A percentile compares a stretch with the other conserved stretches of the same genome.
phyloP scores from a whole-genome alignment of 2,329 filamentous ascomycete genomes.

The Ophiobolus disseminans region DNA sequence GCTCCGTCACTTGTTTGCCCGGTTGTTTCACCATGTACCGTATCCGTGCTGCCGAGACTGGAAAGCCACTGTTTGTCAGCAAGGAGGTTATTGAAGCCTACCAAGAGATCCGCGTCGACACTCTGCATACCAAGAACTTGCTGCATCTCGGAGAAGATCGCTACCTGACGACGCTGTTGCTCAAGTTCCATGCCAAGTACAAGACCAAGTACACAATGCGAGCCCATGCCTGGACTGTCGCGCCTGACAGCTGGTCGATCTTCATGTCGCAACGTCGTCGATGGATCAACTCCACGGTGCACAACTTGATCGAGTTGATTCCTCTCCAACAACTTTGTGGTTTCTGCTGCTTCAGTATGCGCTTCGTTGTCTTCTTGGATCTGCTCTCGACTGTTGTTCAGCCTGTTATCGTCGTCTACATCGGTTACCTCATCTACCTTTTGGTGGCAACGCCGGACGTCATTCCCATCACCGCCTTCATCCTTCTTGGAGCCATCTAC shows the following conservation, averaged over 20 bases:
- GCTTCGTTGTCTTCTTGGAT: slow-evolving; percentile 95
- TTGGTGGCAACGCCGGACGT: slow-evolving; percentile 67
- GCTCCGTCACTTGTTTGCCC: slow-evolving; percentile 94
- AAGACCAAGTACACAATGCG: slow-evolving; percentile 97
- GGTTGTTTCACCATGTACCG: slow-evolving; percentile 99
- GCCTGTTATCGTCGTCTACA: slow-evolving; percentile 88
- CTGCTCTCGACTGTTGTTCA: slow-evolving; percentile 90
- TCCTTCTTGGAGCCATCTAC: slow-evolving; percentile 93
- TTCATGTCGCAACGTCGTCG: slow-evolving; percentile 98
- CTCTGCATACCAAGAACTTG: slow-evolving; percentile 98
- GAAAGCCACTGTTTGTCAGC: slow-evolving; percentile 96
- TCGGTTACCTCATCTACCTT: slow-evolving; percentile 84
- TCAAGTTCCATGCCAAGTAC: slow-evolving; percentile 91
- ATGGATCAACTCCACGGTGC: slow-evolving; percentile 99
- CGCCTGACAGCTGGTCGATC: slow-evolving; percentile 90
- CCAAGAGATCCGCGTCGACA: slow-evolving; percentile 92
- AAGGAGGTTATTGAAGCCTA: slow-evolving; percentile 89
- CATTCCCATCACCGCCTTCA: slow-evolving; percentile 84
- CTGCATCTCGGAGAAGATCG: slow-evolving; percentile 97
- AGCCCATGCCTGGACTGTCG: slow-evolving; percentile 95
- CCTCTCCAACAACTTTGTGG: slow-evolving; percentile 93
- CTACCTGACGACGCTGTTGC: slow-evolving; percentile 90
- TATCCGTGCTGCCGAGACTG: slow-evolving; percentile 89
- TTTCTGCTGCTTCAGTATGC: slow-evolving; percentile 99
- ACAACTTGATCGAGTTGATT: slow-evolving; percentile 96